Evolutionary conservation across 208 protist species (phyloP).

Genomic region (Endotrypanum monterogeii): DNA sequence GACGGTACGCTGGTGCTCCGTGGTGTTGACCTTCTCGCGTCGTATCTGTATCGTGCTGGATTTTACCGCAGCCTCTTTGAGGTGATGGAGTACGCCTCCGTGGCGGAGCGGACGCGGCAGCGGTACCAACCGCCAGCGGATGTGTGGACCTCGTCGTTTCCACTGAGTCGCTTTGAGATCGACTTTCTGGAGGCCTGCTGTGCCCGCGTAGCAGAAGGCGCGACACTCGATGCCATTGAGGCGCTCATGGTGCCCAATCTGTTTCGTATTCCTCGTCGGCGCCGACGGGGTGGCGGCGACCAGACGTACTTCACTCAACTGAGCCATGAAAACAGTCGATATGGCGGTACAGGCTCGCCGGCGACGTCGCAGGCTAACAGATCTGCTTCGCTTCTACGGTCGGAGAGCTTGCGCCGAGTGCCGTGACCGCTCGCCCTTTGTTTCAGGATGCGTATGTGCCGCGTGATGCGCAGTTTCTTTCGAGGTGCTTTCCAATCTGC

Average conservation of each 20-base stretch:
- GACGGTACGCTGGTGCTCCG: conserved; percentile 78
- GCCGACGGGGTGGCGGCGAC: conserved; percentile 15
- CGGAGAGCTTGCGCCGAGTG: neutral
- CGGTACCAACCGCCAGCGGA: conserved; percentile 29
- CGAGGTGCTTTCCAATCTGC: neutral
- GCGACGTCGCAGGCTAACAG: neutral
- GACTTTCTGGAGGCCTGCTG: conserved; percentile 91
- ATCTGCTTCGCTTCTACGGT: neutral
- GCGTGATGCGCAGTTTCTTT: neutral
- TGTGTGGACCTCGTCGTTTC: conserved; percentile 65
- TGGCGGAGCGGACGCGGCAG: conserved; percentile 25
- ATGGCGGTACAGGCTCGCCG: neutral
- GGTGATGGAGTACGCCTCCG: conserved; percentile 26
- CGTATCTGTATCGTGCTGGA: conserved; percentile 74
- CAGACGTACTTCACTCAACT: conserved; percentile 9
- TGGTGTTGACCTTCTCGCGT: conserved; percentile 66
- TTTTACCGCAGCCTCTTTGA: conserved; percentile 69
- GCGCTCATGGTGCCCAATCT: conserved; percentile 59
- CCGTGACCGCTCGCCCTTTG: neutral
- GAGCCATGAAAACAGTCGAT: conserved; percentile 1
- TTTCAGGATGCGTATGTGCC: neutral
- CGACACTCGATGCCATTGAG: conserved; percentile 44
- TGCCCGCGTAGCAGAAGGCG: conserved; percentile 60
- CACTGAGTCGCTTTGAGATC: conserved; percentile 72
- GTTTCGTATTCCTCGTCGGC: conserved; percentile 80